Conservation (phyloP, 2,329 filamentous ascomycete genomes). For the Sarocladium oryzae region DNA sequence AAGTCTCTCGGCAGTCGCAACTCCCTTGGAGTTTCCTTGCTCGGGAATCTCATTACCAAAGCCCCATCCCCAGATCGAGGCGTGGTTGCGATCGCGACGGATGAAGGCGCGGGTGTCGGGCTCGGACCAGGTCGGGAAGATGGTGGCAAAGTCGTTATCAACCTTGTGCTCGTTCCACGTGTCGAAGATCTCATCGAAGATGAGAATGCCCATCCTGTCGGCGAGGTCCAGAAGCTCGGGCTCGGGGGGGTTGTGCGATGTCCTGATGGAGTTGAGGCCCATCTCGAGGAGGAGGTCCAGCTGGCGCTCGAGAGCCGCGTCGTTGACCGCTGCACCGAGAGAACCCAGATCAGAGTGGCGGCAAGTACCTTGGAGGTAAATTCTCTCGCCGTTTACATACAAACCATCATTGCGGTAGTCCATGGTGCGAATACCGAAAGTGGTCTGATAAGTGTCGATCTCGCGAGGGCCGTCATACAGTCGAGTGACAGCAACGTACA, state of each 20-base stretch:
- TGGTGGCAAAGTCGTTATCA: constrained; percentile 40
- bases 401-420: constrained; percentile 33
- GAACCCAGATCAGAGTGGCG: constrained; percentile 46
- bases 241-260: constrained; percentile 46
- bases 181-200: constrained; percentile 49
- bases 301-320: constrained; percentile 40
- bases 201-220: constrained; percentile 41
- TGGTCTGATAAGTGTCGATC: constrained; percentile 41
- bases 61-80: constrained; percentile 45
- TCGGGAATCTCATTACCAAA: constrained; percentile 48
- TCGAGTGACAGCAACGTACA: constrained; percentile 40
- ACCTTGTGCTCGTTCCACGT: constrained; percentile 38
- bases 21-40: constrained; percentile 30
- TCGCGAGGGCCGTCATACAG: constrained; percentile 20
- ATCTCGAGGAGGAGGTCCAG: constrained; percentile 41
- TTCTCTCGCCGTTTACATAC: constrained; percentile 36
- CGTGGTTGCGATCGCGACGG: constrained; percentile 48
- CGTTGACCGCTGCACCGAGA: constrained; percentile 44
- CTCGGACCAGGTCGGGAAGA: constrained; percentile 48
- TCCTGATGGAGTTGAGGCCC: constrained; percentile 43
- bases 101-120: constrained; percentile 43
- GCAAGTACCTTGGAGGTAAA: constrained; percentile 40
- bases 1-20: constrained; percentile 26
- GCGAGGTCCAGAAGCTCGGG: constrained; percentile 42
- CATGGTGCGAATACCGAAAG: constrained; percentile 41